Evolutionary conservation across 2,329 filamentous ascomycete species (phyloP).

Genomic region (Coniella vitis): DNA sequence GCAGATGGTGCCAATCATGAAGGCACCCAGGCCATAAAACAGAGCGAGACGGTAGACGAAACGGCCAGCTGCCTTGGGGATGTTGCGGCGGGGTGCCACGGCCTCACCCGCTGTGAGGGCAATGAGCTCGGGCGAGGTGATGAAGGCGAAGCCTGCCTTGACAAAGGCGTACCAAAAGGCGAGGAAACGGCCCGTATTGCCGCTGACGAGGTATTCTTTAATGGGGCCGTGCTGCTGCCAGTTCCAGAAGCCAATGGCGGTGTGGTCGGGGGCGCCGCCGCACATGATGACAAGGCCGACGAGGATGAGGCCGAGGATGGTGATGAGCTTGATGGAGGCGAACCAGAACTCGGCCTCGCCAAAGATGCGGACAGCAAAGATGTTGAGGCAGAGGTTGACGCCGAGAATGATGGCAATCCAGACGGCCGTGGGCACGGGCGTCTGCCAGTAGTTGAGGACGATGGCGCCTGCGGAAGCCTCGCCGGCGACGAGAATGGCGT

Average conservation of each 20-base stretch:
- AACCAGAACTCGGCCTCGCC: conserved; percentile 21
- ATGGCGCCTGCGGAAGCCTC: conserved; percentile 39
- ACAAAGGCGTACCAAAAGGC: conserved; percentile 52
- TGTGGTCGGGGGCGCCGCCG: conserved; percentile 6
- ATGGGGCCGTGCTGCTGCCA: conserved; percentile 37
- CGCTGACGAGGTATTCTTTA: conserved; percentile 38
- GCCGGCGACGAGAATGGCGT: conserved; percentile 38
- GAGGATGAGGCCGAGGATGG: conserved; percentile 15
- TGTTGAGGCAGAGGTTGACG: conserved; percentile 12
- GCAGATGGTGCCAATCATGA: conserved; percentile 55
- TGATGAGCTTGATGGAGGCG: conserved; percentile 20
- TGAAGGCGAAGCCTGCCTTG: conserved; percentile 55
- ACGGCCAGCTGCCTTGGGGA: conserved; percentile 57
- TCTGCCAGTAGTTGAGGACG: conserved; percentile 31
- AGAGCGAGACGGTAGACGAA: conserved; percentile 56
- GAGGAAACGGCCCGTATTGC: conserved; percentile 46
- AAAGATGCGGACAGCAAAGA: conserved; percentile 15
- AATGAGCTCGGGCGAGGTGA: conserved; percentile 55
- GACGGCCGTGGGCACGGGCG: conserved; percentile 7
- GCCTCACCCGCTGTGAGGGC: conserved; percentile 59
- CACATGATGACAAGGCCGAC: conserved; percentile 15
- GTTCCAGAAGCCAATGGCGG: conserved; percentile 28
- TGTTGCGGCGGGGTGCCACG: conserved; percentile 55
- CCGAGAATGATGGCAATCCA: conserved; percentile 16
- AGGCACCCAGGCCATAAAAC: conserved; percentile 57